Base-by-base conservation (phyloP, 345 rosid genomes). In the Lepidium sativum region DNA sequence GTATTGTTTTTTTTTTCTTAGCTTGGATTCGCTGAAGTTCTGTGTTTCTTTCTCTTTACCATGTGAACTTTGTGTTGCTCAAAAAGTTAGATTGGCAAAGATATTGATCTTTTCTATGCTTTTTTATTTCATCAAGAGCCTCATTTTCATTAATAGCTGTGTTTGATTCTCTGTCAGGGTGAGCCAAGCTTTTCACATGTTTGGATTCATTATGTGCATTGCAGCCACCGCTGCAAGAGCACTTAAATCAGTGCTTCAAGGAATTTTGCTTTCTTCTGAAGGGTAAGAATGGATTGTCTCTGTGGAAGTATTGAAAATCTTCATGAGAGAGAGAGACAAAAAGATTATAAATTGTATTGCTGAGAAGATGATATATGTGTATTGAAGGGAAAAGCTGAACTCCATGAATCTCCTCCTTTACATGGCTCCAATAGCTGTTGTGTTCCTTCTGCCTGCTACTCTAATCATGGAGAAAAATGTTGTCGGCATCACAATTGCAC, bases 391-490 rank as follows among this genome's bases (percentile, higher is more conserved):
- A 83, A 95, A 91, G 85, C 87, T 95, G 63, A 88, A 91, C 81
- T 91, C 99, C 21, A 91, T 95, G 98, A 95, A 95, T 70, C 90
- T 95, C 9, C 94, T 95, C 38, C 83, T 95, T 4, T 95, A 95
- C 82, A 95, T 95, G 99, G 96, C 98, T 70, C 99, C 99, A 0
- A 79, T 95, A 65, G 99, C 99, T 15, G 99, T 95, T 6, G 87
- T 87, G 21, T 81, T 88, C 60, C 86, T 95, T 47, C 88, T 95
- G 6, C 99, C 99, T 5, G 96, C 96, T 39, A 85, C 98, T 23
- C 96, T 95, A 60, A 63, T 88, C 27, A 95, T 95, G 98, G 99
- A 95, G 77, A 82, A 81, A 54, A 88, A 95, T 53, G 99, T 95
- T 37, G 94, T 95, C 8, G 96, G 99, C 23, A 95, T 95, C 34